Evolutionary conservation across 2,329 filamentous ascomycete species (phyloP), one percentile per base, ranked within the genome.

Genomic region (Trichophyton rubrum): DNA sequence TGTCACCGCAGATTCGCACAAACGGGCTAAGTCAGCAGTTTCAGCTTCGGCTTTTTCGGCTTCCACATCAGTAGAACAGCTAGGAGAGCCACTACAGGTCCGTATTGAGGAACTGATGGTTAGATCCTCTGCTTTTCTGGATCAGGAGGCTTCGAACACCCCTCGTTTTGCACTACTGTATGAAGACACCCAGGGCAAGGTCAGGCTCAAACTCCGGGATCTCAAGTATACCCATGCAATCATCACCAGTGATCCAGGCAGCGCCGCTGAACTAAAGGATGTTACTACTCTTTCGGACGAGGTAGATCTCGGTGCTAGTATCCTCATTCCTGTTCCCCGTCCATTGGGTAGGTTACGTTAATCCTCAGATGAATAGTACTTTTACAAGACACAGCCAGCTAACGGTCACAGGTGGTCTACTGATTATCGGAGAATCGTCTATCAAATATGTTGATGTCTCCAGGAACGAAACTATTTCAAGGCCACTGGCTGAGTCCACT

Each of bases 371-470:
- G 2, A n/a, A 43, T 15, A 43, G 9, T 5, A 17, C 15, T 43
- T 6, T 43, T n/a, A 43, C n/a, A 7, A n/a, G 40, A 7, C n/a
- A n/a, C 4, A n/a, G 8, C n/a, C 40, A 6, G 40, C 40, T 43
- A 43, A 43, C 40, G n/a, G 15, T 17, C n/a, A 20, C 40, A 43
- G 40, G 40, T n/a, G 89, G 89, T 4, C 73, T 91, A 3, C 78
- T 93, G 47, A 82, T 91, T 1, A 80, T 92, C 6, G 88, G 88
- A 20, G 88, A 91, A 74, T 95, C 89, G 0, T 85, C 85, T 1
- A 82, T 99, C 62, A 83, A 86, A 7, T 97, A 97, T 71, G 85
- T 93, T 62, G 88, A 96, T 68, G 88, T 90, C 62, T 80, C 87
- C 38, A 88, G 77, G 24, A 85, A 86, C 64, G 81, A 84, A 38